phyloP scores from a whole-genome alignment of 306 rosid genomes.

The Adenanthera pavonina region DNA sequence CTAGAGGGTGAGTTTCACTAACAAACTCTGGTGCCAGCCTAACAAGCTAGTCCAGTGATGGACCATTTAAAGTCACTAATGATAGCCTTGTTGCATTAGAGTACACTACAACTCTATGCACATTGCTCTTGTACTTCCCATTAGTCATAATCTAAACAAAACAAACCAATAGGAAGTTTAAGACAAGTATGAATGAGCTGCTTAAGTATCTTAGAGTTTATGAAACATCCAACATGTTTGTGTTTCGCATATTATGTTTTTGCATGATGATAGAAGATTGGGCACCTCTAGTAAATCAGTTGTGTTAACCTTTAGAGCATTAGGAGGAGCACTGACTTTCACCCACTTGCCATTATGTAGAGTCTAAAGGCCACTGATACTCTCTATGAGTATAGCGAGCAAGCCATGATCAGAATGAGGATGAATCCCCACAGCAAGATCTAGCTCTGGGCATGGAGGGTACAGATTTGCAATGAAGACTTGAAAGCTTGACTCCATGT shows the following conservation, averaged over 20 bases:
- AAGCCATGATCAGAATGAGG: constrained; percentile 40
- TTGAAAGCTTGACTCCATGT: constrained; percentile 32
- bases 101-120: neutral
- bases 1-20: neutral
- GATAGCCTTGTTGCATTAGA: neutral
- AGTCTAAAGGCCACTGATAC: constrained; percentile 39
- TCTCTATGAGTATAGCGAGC: constrained; percentile 23
- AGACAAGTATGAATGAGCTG: neutral
- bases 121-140: neutral
- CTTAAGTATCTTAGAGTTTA: too few relatives aligned
- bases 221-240: too few relatives aligned
- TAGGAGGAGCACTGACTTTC: constrained; percentile 24
- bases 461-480: constrained; percentile 27
- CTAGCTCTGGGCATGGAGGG: constrained; percentile 42
- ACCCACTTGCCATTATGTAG: constrained; percentile 37
- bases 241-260: too few relatives aligned
- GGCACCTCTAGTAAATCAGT: constrained; percentile 39
- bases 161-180: neutral
- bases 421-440: constrained; percentile 37
- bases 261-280: too few relatives aligned
- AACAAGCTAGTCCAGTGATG: neutral
- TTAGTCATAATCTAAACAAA: neutral
- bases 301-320: constrained; percentile 29
- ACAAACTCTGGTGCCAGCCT: neutral
- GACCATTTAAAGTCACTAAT: neutral